Evolutionary conservation across 1,139 yeast species (phyloP), one percentile per base, ranked within the genome.

Genomic region (Yamadazyma atlantica): DNA sequence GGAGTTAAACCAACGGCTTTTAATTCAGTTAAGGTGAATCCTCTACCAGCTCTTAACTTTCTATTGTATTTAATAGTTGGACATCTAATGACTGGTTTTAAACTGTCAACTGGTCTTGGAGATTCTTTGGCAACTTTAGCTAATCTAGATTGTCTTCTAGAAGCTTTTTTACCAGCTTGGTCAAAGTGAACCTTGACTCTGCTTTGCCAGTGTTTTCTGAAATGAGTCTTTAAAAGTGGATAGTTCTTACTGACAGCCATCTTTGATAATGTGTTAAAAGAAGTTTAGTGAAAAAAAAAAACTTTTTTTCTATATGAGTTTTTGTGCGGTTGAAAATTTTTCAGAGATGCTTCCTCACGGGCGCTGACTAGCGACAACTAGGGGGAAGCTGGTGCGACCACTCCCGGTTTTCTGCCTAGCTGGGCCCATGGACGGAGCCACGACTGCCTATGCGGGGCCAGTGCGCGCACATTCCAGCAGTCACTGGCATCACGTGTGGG

Each of bases 161-260:
- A 81, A 66, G 79, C 90, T 85, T 92, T 92, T 85, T 89, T 88
- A 73, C 97, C 97, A 65, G 97, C 95, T 81, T 92, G 97, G 90
- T 90, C 96, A 69, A 90, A 85, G 89, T 92, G 97, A 64, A 88
- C 96, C 75, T 80, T 87, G 82, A 92, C 99, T 73, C 98, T 88
- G 78, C 87, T 95, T 80, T 92, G 97, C 99, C 99, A 92, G 95
- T 89, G 92, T 87, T 92, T 92, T 82, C 94, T 84, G 88, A 86
- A 86, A 80, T 86, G 95, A 79, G 85, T 85, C 82, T 85, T 85
- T 79, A 84, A 89, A 81, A 90, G 79, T 84, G 97, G 95, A 76
- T 85, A 80, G 78, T 92, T 92, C 90, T 92, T 89, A 66, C 92
- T 75, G 80, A 92, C 88, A 77, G 97, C 97, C 92, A 75, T 70